These are phyloP conservation scores for Ascochyta pisi DNA, from an alignment of 2,329 filamentous ascomycete species.

Conservation along the genomic window DNA sequence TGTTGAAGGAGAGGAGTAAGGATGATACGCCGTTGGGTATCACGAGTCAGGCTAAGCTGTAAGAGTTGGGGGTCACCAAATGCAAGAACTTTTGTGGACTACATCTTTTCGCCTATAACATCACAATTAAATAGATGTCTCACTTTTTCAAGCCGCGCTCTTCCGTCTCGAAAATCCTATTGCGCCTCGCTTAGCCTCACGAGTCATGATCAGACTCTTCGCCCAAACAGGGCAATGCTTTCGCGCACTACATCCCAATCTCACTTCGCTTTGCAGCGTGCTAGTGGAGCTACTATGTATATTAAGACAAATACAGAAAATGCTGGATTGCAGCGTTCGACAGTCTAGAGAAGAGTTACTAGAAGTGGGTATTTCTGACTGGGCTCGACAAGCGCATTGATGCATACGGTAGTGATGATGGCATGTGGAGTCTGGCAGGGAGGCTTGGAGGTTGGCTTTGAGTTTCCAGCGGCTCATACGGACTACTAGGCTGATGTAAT, in stretches of 20 bases:
- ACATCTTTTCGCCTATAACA: not conserved
- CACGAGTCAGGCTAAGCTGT: conserved; percentile 22
- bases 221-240: not conserved
- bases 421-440: too few species aligned
- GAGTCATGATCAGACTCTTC: not conserved
- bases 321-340: not conserved
- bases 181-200: not conserved
- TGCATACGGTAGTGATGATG: too few species aligned
- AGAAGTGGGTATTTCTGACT: too few species aligned
- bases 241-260: not conserved
- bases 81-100: not conserved
- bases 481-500: too few species aligned
- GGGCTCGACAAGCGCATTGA: too few species aligned
- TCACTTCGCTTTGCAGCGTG: not conserved
- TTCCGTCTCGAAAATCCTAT: not conserved
- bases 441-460: too few species aligned
- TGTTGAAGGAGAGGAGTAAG: conserved; percentile 32
- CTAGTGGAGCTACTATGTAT: not conserved
- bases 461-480: too few species aligned
- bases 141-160: not conserved
- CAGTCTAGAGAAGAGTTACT: too few species aligned
- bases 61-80: not conserved
- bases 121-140: not conserved
- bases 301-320: not conserved
- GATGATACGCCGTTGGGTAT: conserved; percentile 27